Evolutionary conservation across 306 rosid genomes (phyloP), one percentile per base, ranked within the genome.

Genomic region (Neltuma alba): DNA sequence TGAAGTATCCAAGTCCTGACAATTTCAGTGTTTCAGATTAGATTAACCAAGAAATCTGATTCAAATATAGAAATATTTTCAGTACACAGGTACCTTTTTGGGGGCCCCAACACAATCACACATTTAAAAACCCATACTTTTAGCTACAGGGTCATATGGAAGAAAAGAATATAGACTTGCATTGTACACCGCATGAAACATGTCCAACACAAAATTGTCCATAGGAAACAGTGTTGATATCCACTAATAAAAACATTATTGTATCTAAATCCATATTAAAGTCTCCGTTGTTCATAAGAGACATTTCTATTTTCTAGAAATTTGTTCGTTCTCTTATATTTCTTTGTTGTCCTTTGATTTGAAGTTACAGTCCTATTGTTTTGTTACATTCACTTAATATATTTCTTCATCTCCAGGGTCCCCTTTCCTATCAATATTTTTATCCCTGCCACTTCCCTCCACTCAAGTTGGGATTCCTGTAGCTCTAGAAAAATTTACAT

Each of bases 1-100:
- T 38, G 76, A 79, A 85, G 86, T 89, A 92, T 87, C 84, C 86
- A 85, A 85, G 74, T 47, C 88, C 91, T 88, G 90, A 82, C 76
- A 83, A 76, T 54, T 76, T 72, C 34, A 74, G 72, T 63, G 76
- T 66, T 74, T 82, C 85, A 81, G 83, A 87, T 85, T 33, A 79
- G 84, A 76, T 55, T 68, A 64, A 70, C 73, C 45, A 77, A 73
- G 50, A 65, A 80, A 37, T 40, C 33, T 3, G 40, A 52, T 44
- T 34, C 74, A 79, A 79, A 57, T 55, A 11, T 68, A 54, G 69
- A 76, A 33, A 45, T 12, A 47, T 6, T 54, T 40, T 21, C 15
- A 25, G 36, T 27, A 47, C 28, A 70, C 8, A 41, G 42, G 11
- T 13, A 73, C 61, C 36, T 67, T 60, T 41, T 41, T n/a, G 65